These are phyloP conservation scores for Cicer arietinum DNA, from an alignment of 306 rosid species.

Conservation along the genomic window DNA sequence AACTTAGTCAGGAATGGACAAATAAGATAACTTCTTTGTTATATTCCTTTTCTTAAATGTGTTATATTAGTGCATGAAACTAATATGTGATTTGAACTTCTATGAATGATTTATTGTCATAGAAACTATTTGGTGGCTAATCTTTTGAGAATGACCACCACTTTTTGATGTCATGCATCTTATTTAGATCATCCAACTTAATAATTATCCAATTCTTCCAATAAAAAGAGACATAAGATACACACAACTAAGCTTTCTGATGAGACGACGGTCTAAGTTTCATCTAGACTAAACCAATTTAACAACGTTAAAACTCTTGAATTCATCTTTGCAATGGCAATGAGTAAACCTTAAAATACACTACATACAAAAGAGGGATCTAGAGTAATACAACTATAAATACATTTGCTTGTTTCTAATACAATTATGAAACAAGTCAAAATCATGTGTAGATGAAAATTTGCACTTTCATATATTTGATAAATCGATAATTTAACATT, in stretches of 20 bases:
- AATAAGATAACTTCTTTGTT: background rate
- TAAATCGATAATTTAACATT: too few relatives aligned
- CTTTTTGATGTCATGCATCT: background rate
- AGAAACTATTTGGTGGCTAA: background rate
- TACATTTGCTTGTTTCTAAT: background rate
- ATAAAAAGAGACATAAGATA: background rate
- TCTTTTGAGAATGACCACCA: too few relatives aligned
- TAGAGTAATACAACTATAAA: background rate
- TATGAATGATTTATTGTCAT: slow-evolving; percentile 4
- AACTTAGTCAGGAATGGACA: slow-evolving; percentile 15
- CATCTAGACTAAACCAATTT: too few relatives aligned
- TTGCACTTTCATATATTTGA: too few relatives aligned
- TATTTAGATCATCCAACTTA: background rate
- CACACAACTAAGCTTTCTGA: too few relatives aligned
- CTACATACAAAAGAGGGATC: background rate
- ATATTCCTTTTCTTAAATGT: background rate
- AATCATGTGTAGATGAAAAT: background rate
- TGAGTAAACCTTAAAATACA: too few relatives aligned
- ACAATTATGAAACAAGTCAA: background rate
- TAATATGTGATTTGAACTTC: slow-evolving; percentile 20
- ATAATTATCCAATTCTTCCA: background rate
- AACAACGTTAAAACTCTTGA: too few relatives aligned
- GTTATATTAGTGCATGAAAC: slow-evolving; percentile 23
- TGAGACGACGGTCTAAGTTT: too few relatives aligned
- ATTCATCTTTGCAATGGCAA: too few relatives aligned